Percentiles rank a stretch among this genome's conserved stretches.
Evolutionary conservation across 1,284 basidiomycete genomes (phyloP).

Genomic region (Puccinia novopanici): DNA sequence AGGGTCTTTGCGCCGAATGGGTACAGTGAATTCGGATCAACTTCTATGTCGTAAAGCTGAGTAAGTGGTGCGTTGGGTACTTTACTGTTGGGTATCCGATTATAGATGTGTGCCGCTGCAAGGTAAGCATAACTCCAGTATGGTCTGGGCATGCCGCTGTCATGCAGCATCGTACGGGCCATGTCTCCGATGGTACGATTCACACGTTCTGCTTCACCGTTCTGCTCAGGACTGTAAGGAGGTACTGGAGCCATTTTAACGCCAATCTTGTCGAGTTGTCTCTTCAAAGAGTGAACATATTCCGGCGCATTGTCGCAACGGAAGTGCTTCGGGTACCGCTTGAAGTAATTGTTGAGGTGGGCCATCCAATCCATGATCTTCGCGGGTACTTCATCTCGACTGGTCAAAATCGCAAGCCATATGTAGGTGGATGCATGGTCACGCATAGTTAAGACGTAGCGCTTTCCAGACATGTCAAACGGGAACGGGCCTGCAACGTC

Average conservation of each 20-base stretch:
- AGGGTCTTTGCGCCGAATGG: slow-evolving; percentile 9
- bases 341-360: background rate
- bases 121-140: slow-evolving; percentile 20
- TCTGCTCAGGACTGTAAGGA: slow-evolving; percentile 3
- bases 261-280: background rate
- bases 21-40: background rate
- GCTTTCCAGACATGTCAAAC: background rate
- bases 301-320: background rate
- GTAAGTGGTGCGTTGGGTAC: background rate
- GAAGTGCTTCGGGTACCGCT: background rate
- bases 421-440: slow-evolving; percentile 8
- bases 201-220: slow-evolving; percentile 20
- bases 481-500: no score
- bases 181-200: slow-evolving; percentile 14
- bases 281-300: background rate
- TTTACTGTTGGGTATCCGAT: background rate
- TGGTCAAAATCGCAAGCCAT: no score
- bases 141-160: background rate
- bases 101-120: background rate
- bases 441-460: no score
- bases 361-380: no score
- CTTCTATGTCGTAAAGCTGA: background rate
- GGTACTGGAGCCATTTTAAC: background rate
- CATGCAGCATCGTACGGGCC: background rate
- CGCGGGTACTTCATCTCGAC: no score